Conservation (phyloP, 176 grass and related monocot genomes). For the Secale cereale region DNA sequence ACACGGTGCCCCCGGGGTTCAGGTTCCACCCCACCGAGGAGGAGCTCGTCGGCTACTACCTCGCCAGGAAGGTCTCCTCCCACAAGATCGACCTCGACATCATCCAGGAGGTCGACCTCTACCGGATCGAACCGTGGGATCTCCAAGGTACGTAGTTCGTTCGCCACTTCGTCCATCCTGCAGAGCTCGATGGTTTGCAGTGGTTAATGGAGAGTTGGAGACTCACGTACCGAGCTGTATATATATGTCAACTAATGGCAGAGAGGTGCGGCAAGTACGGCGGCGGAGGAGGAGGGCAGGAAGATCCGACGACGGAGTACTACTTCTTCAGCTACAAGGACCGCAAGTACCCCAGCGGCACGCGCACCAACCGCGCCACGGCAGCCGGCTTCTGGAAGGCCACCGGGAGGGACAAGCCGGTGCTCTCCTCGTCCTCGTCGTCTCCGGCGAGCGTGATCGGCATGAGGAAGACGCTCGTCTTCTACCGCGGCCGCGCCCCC, state of each 20-base stretch:
- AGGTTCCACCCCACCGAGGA: slow-evolving; percentile 98
- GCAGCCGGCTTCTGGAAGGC: slow-evolving; percentile 96
- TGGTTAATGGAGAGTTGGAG: not conserved
- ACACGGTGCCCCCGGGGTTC: slow-evolving; percentile 81
- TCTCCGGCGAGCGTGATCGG: slow-evolving; percentile 55
- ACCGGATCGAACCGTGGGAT: slow-evolving; percentile 98
- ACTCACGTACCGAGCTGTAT: not conserved
- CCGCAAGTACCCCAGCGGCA: slow-evolving; percentile 94
- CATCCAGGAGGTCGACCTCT: slow-evolving; percentile 89
- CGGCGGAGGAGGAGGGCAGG: slow-evolving; percentile 5
- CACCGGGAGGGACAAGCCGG: slow-evolving; percentile 85
- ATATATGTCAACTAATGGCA: not conserved
- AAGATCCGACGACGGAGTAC: slow-evolving; percentile 73
- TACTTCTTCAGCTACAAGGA: slow-evolving; percentile 99
- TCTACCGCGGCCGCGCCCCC: slow-evolving; percentile 91
- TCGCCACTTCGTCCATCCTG: not conserved
- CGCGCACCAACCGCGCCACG: slow-evolving; percentile 87
- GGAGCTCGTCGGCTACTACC: slow-evolving; percentile 94
- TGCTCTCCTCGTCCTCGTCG: slow-evolving; percentile 35
- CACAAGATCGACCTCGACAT: slow-evolving; percentile 93
- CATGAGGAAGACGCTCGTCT: slow-evolving; percentile 97
- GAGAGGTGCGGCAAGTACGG: slow-evolving; percentile 53
- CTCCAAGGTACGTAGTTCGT: slow-evolving; percentile 54
- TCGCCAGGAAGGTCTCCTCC: slow-evolving; percentile 74
- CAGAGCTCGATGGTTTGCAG: not conserved